Conservation (phyloP, 2,329 filamentous ascomycete species). For the Talaromyces sp. region DNA sequence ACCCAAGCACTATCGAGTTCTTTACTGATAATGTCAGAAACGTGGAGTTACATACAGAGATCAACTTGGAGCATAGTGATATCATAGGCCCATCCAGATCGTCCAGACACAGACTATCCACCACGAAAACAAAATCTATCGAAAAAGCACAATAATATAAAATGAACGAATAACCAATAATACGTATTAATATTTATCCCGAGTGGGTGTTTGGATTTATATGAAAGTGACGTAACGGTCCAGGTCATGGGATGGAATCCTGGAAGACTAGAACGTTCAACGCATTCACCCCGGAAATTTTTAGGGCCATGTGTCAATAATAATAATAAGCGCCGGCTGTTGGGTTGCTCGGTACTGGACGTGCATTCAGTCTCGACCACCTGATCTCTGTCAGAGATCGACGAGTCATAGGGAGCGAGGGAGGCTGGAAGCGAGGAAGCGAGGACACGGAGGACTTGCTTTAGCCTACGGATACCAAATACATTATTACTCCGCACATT, state of each 20-base stretch:
- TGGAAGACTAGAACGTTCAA: not conserved
- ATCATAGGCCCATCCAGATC: not conserved
- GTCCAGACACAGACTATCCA: not conserved
- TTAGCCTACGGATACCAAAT: too few species aligned
- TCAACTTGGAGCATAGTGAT: not conserved
- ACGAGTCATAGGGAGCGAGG: not conserved
- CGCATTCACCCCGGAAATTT: not conserved
- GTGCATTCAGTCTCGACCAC: not conserved
- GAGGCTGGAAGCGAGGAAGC: not conserved
- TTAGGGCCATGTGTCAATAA: not conserved
- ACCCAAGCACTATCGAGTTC: not conserved
- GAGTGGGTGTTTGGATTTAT: not conserved
- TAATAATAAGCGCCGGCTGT: not conserved
- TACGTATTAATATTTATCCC: not conserved
- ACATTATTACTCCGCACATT: too few species aligned
- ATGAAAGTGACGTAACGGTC: not conserved
- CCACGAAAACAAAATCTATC: too few species aligned
- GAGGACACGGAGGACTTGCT: not conserved
- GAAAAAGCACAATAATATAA: not conserved
- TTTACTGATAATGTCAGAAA: not conserved
- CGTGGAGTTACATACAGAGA: too few species aligned
- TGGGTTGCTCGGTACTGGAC: not conserved
- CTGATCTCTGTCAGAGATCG: not conserved
- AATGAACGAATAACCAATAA: not conserved
- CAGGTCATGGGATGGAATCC: not conserved